Evolutionary conservation across 192 early-diverging fungal species (phyloP).

Genomic region (Backusella australiensis): DNA sequence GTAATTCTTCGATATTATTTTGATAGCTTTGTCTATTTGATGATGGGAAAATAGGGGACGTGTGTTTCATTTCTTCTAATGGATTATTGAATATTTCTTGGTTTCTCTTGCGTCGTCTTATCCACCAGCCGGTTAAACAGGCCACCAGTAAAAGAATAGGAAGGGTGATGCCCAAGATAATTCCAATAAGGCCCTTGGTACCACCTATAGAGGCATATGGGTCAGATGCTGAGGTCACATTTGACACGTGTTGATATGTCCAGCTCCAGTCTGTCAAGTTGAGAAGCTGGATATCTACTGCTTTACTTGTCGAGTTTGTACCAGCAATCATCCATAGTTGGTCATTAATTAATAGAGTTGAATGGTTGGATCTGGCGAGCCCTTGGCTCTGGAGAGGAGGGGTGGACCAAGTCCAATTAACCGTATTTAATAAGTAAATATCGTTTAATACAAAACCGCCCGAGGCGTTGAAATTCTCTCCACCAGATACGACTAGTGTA

Average conservation of each 20-base stretch:
- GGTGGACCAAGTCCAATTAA: not conserved
- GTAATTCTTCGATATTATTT: not conserved
- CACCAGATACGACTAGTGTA: not conserved
- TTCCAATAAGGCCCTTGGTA: slow-evolving; percentile 5
- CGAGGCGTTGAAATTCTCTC: not conserved
- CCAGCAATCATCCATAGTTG: slow-evolving; percentile 17
- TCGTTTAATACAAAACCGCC: slow-evolving; percentile 11
- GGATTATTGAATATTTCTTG: not conserved
- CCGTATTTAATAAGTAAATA: not conserved
- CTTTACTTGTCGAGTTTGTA: not conserved
- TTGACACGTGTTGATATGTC: not conserved
- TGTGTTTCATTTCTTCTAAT: not conserved
- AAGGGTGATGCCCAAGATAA: not conserved
- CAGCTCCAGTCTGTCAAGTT: slow-evolving; percentile 1
- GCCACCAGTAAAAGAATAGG: not conserved
- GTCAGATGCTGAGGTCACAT: not conserved
- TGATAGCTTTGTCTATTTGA: not conserved
- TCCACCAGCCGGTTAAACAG: slow-evolving; percentile 1
- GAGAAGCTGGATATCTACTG: slow-evolving; percentile 12
- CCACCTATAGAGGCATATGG: not conserved
- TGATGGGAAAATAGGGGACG: not conserved
- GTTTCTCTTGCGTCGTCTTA: not conserved
- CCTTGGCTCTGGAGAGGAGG: not conserved
- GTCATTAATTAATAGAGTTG: slow-evolving; percentile 9
- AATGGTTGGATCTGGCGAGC: slow-evolving; percentile 1